Evolutionary conservation across 2,329 filamentous ascomycete species (phyloP).

Genomic region (Xylaria sp.): DNA sequence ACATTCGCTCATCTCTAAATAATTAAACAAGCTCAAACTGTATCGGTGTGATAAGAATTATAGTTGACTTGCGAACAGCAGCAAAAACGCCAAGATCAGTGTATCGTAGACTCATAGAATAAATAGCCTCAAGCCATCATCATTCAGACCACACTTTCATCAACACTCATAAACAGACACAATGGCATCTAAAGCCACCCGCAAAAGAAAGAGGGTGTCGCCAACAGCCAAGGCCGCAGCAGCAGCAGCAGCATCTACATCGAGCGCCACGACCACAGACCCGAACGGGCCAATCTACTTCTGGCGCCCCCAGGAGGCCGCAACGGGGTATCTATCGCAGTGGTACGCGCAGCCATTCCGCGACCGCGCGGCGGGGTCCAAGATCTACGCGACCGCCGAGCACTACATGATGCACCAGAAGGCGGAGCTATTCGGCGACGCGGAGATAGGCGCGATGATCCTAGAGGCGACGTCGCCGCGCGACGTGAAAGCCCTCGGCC

Average conservation of each 20-base stretch:
- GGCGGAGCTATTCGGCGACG: slow-evolving; percentile 49
- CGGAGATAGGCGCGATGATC: slow-evolving; percentile 57
- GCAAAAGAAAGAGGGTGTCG: background rate
- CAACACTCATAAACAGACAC: background rate
- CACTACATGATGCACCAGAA: slow-evolving; percentile 55
- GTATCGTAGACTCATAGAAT: background rate
- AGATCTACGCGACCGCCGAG: slow-evolving; percentile 61
- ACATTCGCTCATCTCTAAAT: background rate
- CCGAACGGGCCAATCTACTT: slow-evolving; percentile 34
- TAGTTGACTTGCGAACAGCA: background rate
- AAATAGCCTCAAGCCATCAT: background rate
- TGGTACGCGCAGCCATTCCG: slow-evolving; percentile 39
- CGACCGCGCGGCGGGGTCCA: slow-evolving; percentile 26
- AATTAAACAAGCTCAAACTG: background rate
- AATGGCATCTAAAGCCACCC: slow-evolving; percentile 28
- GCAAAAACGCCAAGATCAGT: background rate
- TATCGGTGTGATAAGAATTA: too few species aligned
- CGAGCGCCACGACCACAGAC: background rate
- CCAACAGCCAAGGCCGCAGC: background rate
- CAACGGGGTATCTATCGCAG: slow-evolving; percentile 37
- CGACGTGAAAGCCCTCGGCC: slow-evolving; percentile 64
- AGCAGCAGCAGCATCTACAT: background rate
- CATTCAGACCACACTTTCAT: background rate
- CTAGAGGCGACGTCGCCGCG: slow-evolving; percentile 58
- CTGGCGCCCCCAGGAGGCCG: slow-evolving; percentile 30